These are phyloP conservation scores for Sequoia sempervirens DNA, from an alignment of 75 land plant species.

Conservation along the genomic window DNA sequence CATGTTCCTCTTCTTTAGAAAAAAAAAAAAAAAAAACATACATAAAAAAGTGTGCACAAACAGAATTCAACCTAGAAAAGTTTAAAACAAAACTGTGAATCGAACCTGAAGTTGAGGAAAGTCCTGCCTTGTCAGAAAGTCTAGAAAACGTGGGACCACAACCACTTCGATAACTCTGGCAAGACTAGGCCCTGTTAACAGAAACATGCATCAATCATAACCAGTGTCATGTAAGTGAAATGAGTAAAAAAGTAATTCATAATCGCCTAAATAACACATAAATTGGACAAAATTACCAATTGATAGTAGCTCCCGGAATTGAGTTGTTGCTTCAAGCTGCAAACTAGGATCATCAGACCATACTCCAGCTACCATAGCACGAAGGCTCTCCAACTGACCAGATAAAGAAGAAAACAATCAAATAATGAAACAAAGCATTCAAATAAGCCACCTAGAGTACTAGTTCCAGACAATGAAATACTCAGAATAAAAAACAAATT, in stretches of 20 bases:
- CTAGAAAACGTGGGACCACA: slow-evolving; percentile 85
- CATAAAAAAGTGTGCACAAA: neutral
- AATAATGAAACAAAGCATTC: neutral
- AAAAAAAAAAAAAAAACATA: neutral
- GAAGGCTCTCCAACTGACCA: slow-evolving; percentile 61
- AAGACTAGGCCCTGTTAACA: slow-evolving; percentile 64
- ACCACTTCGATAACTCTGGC: slow-evolving; percentile 74
- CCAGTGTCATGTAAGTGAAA: neutral
- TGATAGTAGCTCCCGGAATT: slow-evolving; percentile 78
- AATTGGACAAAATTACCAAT: slow-evolving; percentile 39
- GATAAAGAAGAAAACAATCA: neutral
- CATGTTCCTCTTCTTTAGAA: neutral
- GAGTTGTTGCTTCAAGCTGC: slow-evolving; percentile 83
- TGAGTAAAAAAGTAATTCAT: neutral
- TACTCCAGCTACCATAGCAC: slow-evolving; percentile 59
- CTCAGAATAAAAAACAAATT: too few species aligned
- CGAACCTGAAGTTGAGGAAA: slow-evolving; percentile 84
- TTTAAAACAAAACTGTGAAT: neutral
- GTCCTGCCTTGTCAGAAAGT: slow-evolving; percentile 71
- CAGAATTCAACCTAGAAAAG: neutral
- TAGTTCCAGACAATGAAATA: too few species aligned
- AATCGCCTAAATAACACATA: neutral
- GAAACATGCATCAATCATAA: neutral
- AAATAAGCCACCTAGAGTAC: neutral
- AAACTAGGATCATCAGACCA: slow-evolving; percentile 41